These are phyloP conservation scores for Diplosphaera chodatii DNA, from an alignment of 139 green algal species.

Conservation along the genomic window DNA sequence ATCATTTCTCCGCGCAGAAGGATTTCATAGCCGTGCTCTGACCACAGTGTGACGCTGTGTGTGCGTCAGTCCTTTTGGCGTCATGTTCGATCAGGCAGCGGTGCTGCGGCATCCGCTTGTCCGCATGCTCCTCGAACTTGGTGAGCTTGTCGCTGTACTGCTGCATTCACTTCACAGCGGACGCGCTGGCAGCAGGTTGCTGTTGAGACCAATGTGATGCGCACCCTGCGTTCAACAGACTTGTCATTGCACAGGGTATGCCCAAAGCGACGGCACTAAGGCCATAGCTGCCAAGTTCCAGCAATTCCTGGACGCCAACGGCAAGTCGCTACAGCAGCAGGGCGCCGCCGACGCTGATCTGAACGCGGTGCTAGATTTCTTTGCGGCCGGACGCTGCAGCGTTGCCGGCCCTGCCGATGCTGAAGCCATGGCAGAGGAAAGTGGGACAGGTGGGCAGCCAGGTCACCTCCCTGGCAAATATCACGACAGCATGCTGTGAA, in stretches of 20 bases:
- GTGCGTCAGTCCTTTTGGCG: no score
- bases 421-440: no score
- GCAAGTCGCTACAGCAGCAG: neutral
- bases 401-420: neutral
- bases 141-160: neutral
- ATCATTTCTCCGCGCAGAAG: no score
- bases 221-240: no score
- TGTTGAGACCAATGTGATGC: no score
- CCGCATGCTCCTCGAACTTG: neutral
- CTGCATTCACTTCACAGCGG: no score
- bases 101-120: neutral
- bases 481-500: neutral
- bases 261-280: neutral
- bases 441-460: no score
- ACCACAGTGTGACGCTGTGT: no score
- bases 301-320: neutral
- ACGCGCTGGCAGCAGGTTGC: no score
- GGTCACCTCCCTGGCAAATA: no score
- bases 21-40: no score
- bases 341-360: constrained; percentile 1
- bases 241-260: constrained; percentile 6
- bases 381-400: neutral
- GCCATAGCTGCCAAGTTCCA: constrained; percentile 1
- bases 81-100: neutral
- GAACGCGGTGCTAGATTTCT: constrained; percentile 7